A percentile compares a stretch with the other conserved stretches of the same genome.
These are phyloP conservation scores for Moricandia arvensis DNA, from an alignment of 345 rosid genomes.

Conservation along the genomic window DNA sequence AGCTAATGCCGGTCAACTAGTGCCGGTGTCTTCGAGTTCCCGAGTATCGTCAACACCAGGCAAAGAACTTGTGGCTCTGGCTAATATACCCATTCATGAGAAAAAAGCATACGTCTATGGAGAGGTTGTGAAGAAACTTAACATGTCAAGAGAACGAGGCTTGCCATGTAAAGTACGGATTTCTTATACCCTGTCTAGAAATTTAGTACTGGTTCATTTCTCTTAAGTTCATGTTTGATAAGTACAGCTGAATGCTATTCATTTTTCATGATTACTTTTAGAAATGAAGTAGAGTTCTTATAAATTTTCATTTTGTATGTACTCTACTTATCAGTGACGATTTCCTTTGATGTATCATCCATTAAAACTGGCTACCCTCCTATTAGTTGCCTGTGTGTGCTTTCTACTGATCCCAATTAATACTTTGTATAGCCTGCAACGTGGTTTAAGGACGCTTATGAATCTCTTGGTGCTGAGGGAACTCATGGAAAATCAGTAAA, in stretches of 20 bases:
- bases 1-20: constrained; percentile 53
- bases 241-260: constrained; percentile 1
- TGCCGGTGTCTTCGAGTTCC: constrained; percentile 57
- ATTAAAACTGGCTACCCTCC: neutral
- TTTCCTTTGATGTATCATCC: constrained; percentile 10
- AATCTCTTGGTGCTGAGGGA: constrained; percentile 61
- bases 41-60: constrained; percentile 57
- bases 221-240: constrained; percentile 13
- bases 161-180: constrained; percentile 67
- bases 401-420: constrained; percentile 23
- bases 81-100: constrained; percentile 65
- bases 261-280: neutral
- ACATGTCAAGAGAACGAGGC: constrained; percentile 77
- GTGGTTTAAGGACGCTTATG: constrained; percentile 80
- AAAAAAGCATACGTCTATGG: constrained; percentile 77
- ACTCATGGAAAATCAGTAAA: constrained; percentile 88
- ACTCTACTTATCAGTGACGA: neutral
- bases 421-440: constrained; percentile 61
- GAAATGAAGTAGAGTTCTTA: neutral
- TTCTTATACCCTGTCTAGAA: constrained; percentile 4
- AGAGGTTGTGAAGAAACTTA: constrained; percentile 77
- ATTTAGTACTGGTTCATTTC: constrained; percentile 11
- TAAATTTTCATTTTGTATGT: constrained; percentile 7
- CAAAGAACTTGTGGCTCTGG: constrained; percentile 61
- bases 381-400: neutral